Evolutionary conservation across 2,329 filamentous ascomycete genomes (phyloP), one percentile per base, ranked within the genome.

Genomic region (Cladophialophora exuberans): DNA sequence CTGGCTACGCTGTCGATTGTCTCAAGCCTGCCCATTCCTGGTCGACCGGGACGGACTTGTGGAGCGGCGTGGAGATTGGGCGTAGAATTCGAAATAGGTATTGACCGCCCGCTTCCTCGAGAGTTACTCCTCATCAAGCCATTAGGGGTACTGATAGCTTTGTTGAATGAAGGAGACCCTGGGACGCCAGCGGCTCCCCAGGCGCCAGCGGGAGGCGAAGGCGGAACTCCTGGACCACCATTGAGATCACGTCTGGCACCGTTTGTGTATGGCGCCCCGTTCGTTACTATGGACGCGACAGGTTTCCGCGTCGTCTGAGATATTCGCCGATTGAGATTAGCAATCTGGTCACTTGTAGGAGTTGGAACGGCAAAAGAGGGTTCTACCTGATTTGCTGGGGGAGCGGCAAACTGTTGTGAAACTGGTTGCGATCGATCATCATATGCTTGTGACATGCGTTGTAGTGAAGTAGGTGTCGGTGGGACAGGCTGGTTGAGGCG

Each of bases 401-500:
- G 25, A 9, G 42, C 23, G 28, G 20, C 4, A 23, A 10, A 31
- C 28, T 56, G 50, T 5, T 42, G 46, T 23, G 43, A 4, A 13
- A 20, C 18, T 3, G 43, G 13, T 13, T 43, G 54, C 18, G 20
- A 20, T n/a, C 25, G 18, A 13, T 41, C 22, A 9, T 43, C 49
- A 25, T 50, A 28, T 18, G 23, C n/a, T 17, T 50, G 49, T 30
- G 52, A 44, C 13, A 39, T n/a, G 13, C 43, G 42, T 43, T 58
- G 53, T 13, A 50, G 36, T 6, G 38, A 39, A 22, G 44, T 41
- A 15, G 65, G 65, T 11, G 61, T 57, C 39, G 67, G 66, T 20
- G 66, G 67, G n/a, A 66, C 61, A 15, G 66, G 66, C 54, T 69
- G 67, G 48, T 69, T 65, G 18, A 68, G 58, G 4, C 66, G 63